These are phyloP conservation scores for Colletotrichum aenigma DNA, from an alignment of 2,329 filamentous ascomycete species.

Conservation along the genomic window DNA sequence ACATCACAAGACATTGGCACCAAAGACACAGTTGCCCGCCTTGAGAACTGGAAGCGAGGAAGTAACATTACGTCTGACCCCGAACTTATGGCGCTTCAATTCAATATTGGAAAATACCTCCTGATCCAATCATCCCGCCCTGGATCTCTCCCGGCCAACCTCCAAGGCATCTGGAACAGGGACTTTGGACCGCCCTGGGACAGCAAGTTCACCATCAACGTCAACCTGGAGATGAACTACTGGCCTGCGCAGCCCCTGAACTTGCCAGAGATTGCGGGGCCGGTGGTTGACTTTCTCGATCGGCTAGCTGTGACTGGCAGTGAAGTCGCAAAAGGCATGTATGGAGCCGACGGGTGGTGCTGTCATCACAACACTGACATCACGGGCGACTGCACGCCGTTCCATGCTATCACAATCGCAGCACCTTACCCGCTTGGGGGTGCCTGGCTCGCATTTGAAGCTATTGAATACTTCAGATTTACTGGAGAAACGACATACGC, in stretches of 20 bases:
- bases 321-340: constrained; percentile 36
- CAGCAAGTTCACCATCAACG: constrained; percentile 54
- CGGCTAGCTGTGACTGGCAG: constrained; percentile 34
- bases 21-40: neutral
- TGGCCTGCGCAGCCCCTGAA: constrained; percentile 39
- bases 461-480: constrained; percentile 40
- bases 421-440: constrained; percentile 4
- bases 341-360: constrained; percentile 36
- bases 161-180: constrained; percentile 50
- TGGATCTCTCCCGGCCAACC: constrained; percentile 31
- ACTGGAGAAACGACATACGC: constrained; percentile 28
- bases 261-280: constrained; percentile 35
- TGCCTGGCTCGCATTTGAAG: constrained; percentile 2
- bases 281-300: constrained; percentile 42
- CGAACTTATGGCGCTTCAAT: constrained; percentile 31
- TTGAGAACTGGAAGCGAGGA: neutral
- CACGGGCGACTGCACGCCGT: constrained; percentile 27
- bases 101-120: constrained; percentile 37
- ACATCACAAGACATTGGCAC: constrained; percentile 5
- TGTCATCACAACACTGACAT: constrained; percentile 42
- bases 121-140: constrained; percentile 33
- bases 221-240: constrained; percentile 60
- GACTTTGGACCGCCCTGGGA: constrained; percentile 48
- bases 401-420: constrained; percentile 7
- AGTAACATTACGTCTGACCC: constrained; percentile 14